Conservation (phyloP, 78 protist species). For the Anaeramoeba flamelloides region DNA sequence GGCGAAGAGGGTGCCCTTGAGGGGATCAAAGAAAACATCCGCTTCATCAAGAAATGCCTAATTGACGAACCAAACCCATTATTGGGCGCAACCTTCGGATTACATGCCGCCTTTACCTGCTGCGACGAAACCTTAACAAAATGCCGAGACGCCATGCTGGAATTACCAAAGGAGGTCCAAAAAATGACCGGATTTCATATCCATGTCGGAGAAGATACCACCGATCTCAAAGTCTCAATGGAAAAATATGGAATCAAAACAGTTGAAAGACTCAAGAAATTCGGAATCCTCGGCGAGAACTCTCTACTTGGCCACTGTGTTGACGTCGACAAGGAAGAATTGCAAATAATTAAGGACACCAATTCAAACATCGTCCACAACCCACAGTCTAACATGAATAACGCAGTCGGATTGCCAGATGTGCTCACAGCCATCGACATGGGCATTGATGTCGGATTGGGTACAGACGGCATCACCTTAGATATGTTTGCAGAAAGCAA, state of each 20-base stretch:
- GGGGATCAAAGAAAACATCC: constrained; percentile 20
- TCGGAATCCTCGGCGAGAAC: constrained; percentile 13
- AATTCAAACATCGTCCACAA: constrained; percentile 22
- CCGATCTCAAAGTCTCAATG: neutral
- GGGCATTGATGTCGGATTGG: constrained; percentile 12
- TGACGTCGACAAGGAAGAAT: neutral
- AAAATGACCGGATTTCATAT: constrained; percentile 14
- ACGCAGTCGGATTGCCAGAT: constrained; percentile 23
- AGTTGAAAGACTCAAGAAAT: constrained; percentile 10
- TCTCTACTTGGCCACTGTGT: constrained; percentile 25
- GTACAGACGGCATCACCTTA: constrained; percentile 31
- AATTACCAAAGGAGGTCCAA: too few species aligned
- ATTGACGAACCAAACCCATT: neutral
- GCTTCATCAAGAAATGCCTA: neutral
- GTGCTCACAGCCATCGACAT: constrained; percentile 12
- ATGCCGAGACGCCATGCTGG: neutral
- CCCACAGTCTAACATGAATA: constrained; percentile 32
- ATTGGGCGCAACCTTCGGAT: constrained; percentile 12
- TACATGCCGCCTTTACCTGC: constrained; percentile 25
- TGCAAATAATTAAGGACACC: constrained; percentile 12
- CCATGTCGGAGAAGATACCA: constrained; percentile 18
- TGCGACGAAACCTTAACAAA: constrained; percentile 8
- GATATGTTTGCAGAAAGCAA: constrained; percentile 26
- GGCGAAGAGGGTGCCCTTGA: constrained; percentile 6
- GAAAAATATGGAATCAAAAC: neutral